Evolutionary conservation across 305 asterid genomes (phyloP), one percentile per base, ranked within the genome.

Genomic region (Petunia hybrid): DNA sequence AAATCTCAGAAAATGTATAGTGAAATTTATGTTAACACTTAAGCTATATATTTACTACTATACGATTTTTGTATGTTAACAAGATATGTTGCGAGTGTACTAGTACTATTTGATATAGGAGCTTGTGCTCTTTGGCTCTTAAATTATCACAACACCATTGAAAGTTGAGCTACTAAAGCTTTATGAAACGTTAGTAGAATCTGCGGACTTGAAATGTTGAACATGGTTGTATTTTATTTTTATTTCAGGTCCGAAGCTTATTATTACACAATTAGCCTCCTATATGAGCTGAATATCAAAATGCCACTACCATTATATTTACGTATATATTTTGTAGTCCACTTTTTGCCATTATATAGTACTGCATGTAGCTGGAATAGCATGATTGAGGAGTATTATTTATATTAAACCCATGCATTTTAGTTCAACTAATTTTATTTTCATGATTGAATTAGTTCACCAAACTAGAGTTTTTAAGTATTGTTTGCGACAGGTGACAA

Each of bases 141-240:
- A 53, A 45, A 63, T 5, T 57, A 10, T 12, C 62, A 85, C 74
- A 56, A 80, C 71, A 80, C 80, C 83, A 79, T 79, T 79, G 67
- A 22, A 46, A 31, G 57, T 51, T 56, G 56, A 63, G 31, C 79
- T 70, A 36, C 61, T 16, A 77, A 22, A 57, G 55, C 74, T 38
- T 80, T 82, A 76, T 77, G 67, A 85, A 73, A 80, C 4, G 78
- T 73, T 51, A 53, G 55, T 74, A 64, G 69, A 31, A 77, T 51
- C 51, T 57, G 35, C 88, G 86, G 88, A 83, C 46, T 65, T 81
- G 59, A 83, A 83, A 73, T 51, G 36, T 35, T 48, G 6, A 78
- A 62, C 4, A n/a, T 4, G 14, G 60, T 41, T 13, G 77, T 57
- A 82, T 80, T 85, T 80, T 39, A 83, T 53, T 82, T 31, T 22